Percentiles rank a stretch among this genome's conserved stretches.
Conservation (phyloP, 768 basidiomycete species). For the Rhodotorula paludigena region DNA sequence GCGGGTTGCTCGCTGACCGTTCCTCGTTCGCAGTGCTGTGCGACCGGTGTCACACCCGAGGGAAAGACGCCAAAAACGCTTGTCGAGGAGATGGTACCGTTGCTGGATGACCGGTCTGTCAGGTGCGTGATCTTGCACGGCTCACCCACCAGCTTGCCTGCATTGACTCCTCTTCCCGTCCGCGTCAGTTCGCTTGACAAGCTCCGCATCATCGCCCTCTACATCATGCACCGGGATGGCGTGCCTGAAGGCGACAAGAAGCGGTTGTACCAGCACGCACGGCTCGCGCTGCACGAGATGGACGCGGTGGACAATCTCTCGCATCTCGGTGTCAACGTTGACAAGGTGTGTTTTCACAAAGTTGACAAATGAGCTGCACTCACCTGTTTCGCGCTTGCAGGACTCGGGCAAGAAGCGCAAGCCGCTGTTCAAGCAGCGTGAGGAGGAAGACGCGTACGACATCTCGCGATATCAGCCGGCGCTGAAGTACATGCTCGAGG, state of each 20-base stretch:
- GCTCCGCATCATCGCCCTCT: slow-evolving; percentile 91
- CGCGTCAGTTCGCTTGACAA: slow-evolving; percentile 72
- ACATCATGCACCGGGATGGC: slow-evolving; percentile 89
- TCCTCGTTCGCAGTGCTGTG: slow-evolving; percentile 63
- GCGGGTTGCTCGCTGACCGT: background rate
- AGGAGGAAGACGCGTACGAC: slow-evolving; percentile 89
- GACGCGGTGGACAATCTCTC: slow-evolving; percentile 85
- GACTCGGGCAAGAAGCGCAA: slow-evolving; percentile 65
- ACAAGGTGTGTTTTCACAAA: slow-evolving; percentile 55
- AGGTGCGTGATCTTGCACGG: slow-evolving; percentile 53
- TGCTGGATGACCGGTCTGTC: slow-evolving; percentile 79
- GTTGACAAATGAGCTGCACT: background rate
- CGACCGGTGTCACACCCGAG: slow-evolving; percentile 83
- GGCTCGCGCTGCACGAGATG: slow-evolving; percentile 78
- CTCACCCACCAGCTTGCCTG: too few species aligned
- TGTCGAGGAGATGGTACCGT: slow-evolving; percentile 97
- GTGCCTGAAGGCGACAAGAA: slow-evolving; percentile 98
- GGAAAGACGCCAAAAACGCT: slow-evolving; percentile 90
- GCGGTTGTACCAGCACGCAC: slow-evolving; percentile 88
- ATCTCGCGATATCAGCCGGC: slow-evolving; percentile 87
- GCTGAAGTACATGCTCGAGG: slow-evolving; percentile 75
- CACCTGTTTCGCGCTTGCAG: slow-evolving; percentile 31
- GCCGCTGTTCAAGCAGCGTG: slow-evolving; percentile 62
- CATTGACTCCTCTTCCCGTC: too few species aligned
- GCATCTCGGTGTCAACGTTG: slow-evolving; percentile 75